phyloP scores from a whole-genome alignment of 495 filamentous ascomycete species.

The Penicillium herquei region DNA sequence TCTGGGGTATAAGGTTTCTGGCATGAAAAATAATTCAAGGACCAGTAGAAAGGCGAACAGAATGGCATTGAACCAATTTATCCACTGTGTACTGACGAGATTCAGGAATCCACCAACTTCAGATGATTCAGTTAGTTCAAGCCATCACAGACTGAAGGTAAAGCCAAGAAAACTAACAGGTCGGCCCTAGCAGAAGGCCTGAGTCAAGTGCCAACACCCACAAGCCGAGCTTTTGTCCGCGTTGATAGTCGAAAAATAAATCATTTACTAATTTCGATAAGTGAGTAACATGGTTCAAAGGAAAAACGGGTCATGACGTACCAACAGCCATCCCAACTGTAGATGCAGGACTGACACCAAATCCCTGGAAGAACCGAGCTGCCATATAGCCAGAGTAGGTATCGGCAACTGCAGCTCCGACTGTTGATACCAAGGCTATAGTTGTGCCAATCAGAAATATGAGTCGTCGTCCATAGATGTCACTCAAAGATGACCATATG shows the following conservation, averaged over 20 bases:
- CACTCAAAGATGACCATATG: constrained; percentile 56
- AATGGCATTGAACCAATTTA: constrained; percentile 60
- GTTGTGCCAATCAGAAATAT: constrained; percentile 55
- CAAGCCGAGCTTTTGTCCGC: constrained; percentile 59
- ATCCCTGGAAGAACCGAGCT: constrained; percentile 60
- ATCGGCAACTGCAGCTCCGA: constrained; percentile 48
- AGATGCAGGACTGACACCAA: constrained; percentile 56
- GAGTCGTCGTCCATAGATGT: constrained; percentile 56
- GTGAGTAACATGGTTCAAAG: background rate
- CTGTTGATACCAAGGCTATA: constrained; percentile 52
- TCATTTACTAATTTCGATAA: constrained; percentile 30
- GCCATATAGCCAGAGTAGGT: constrained; percentile 55
- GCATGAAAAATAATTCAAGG: constrained; percentile 53
- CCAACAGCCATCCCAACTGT: constrained; percentile 61
- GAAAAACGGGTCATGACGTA: constrained; percentile 14
- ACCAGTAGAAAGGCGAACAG: constrained; percentile 52
- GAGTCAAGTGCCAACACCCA: constrained; percentile 62
- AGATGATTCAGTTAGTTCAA: background rate
- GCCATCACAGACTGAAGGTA: background rate
- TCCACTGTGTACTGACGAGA: constrained; percentile 50
- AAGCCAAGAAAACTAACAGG: constrained; percentile 18
- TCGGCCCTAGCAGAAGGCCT: constrained; percentile 55
- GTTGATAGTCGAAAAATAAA: constrained; percentile 60
- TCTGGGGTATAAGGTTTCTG: constrained; percentile 62
- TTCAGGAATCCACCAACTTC: constrained; percentile 57